Percentiles rank a stretch among this genome's conserved stretches.
Conservation (phyloP, 495 filamentous ascomycete species). For the Alectoria sarmentosa region DNA sequence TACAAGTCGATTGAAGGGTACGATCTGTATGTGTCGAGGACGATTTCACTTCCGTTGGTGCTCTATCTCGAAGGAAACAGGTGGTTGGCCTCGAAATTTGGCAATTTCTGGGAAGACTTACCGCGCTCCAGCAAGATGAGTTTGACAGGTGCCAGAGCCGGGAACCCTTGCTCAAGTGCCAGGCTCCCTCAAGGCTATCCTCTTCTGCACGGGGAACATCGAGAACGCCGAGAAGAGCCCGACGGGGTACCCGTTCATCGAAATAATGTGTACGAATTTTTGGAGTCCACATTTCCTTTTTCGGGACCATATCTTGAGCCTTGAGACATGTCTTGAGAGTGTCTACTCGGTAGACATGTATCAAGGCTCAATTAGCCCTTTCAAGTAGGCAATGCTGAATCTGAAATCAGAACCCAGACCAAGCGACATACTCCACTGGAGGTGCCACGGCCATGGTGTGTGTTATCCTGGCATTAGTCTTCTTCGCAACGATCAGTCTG, state of each 20-base stretch:
- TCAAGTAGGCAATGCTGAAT: too few relatives aligned
- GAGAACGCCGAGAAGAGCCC: constrained; percentile 25
- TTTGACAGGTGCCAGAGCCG: too few relatives aligned
- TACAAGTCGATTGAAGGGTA: constrained; percentile 9
- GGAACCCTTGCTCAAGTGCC: too few relatives aligned
- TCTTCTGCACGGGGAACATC: constrained; percentile 30
- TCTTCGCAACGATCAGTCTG: constrained; percentile 37
- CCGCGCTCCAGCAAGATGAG: neutral
- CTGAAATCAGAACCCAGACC: too few relatives aligned
- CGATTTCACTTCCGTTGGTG: neutral
- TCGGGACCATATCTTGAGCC: too few relatives aligned
- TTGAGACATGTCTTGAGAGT: too few relatives aligned
- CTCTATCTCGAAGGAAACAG: neutral
- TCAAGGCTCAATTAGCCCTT: too few relatives aligned
- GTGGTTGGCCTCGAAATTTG: too few relatives aligned
- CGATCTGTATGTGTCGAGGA: neutral
- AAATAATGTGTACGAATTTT: too few relatives aligned
- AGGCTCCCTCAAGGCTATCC: constrained; percentile 19
- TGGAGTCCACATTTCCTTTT: too few relatives aligned
- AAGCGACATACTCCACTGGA: constrained; percentile 25
- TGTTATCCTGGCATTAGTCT: constrained; percentile 21
- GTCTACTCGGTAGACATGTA: too few relatives aligned
- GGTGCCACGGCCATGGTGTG: constrained; percentile 28
- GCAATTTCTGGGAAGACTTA: neutral
- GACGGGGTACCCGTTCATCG: constrained; percentile 35